These are phyloP conservation scores for Heritiera fomes DNA, from an alignment of 345 rosid genomes.

Conservation along the genomic window DNA sequence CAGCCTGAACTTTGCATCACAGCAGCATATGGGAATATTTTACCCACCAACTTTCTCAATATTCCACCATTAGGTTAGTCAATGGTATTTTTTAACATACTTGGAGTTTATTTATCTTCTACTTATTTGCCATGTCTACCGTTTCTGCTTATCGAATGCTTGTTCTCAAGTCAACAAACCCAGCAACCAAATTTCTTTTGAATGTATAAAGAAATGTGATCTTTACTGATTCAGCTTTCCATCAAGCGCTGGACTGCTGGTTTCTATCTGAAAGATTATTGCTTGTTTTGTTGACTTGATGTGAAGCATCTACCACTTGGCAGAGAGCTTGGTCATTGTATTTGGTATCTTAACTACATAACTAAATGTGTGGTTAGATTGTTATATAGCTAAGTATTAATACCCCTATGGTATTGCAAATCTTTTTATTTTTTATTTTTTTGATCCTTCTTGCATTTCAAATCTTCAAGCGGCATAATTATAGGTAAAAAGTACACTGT, in stretches of 20 bases:
- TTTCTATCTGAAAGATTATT: not conserved
- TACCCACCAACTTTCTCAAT: constrained; percentile 80
- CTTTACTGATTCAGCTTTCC: not conserved
- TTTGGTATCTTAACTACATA: not conserved
- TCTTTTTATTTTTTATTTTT: not conserved
- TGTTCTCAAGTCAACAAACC: not conserved
- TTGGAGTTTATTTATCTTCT: not conserved
- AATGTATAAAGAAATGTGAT: not conserved
- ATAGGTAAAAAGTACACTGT: not conserved
- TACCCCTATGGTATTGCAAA: not conserved
- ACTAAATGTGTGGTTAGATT: not conserved
- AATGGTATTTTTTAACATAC: constrained; percentile 5
- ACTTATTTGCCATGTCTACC: not conserved
- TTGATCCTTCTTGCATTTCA: not conserved
- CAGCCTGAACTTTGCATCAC: constrained; percentile 90
- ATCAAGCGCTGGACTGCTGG: not conserved
- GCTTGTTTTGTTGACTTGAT: not conserved
- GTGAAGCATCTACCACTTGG: not conserved
- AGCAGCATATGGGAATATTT: constrained; percentile 95
- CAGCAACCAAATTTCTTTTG: not conserved
- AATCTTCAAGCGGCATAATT: not conserved
- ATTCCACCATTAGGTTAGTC: constrained; percentile 79
- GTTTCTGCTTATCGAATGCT: not conserved
- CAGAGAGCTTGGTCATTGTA: not conserved
- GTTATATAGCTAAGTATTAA: not conserved